These are phyloP conservation scores for Kurtzmaniella quercitrusa DNA, from an alignment of 1,139 yeast species.

Conservation along the genomic window DNA sequence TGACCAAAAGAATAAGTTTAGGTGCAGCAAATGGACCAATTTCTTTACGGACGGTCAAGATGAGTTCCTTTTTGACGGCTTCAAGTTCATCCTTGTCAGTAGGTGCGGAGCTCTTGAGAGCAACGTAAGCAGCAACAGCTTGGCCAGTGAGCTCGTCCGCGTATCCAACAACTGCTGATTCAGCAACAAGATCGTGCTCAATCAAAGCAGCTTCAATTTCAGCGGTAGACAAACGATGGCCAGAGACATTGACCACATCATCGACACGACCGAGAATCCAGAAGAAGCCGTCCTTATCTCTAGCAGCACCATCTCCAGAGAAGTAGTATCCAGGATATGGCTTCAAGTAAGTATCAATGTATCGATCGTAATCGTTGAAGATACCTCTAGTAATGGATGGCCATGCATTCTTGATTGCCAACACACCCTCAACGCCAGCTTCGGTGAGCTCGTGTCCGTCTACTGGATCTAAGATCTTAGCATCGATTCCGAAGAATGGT, in stretches of 20 bases:
- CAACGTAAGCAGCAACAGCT: constrained; percentile 78
- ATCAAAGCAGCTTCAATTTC: constrained; percentile 78
- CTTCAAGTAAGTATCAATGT: constrained; percentile 65
- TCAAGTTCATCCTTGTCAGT: constrained; percentile 43
- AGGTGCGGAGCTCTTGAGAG: constrained; percentile 47
- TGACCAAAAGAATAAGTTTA: constrained; percentile 63
- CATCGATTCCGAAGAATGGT: constrained; percentile 72
- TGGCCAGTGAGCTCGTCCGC: constrained; percentile 81
- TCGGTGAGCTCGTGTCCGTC: constrained; percentile 62
- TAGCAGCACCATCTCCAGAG: constrained; percentile 81
- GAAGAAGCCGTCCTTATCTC: constrained; percentile 71
- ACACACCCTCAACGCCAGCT: constrained; percentile 69
- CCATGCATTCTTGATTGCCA: constrained; percentile 70
- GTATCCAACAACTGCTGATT: constrained; percentile 77
- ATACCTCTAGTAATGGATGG: constrained; percentile 78
- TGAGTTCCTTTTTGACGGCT: constrained; percentile 63
- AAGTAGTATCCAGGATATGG: constrained; percentile 70
- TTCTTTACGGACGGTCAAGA: constrained; percentile 71
- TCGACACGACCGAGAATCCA: constrained; percentile 84
- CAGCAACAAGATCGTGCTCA: constrained; percentile 67
- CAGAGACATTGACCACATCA: constrained; percentile 79
- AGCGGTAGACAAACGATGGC: constrained; percentile 77
- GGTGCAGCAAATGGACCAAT: constrained; percentile 87
- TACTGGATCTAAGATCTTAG: constrained; percentile 68
- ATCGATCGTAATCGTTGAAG: constrained; percentile 65